Conservation (phyloP, 2,329 filamentous ascomycete species). For the Paraphaeosphaeria minitans region DNA sequence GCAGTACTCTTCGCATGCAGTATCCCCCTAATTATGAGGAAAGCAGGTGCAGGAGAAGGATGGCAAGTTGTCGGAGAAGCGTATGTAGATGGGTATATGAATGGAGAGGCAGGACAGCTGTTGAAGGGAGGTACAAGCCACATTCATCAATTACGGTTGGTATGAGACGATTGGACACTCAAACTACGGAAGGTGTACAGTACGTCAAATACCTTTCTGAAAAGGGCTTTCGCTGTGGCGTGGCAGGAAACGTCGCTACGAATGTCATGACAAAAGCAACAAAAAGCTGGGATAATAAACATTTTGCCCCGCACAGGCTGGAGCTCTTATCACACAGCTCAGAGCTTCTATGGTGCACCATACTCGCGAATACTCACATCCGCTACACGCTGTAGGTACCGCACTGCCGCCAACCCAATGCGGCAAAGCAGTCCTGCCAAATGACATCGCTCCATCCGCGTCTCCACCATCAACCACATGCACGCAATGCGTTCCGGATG, state of each 20-base stretch:
- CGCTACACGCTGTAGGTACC: background rate
- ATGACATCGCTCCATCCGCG: conserved; percentile 14
- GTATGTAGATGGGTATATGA: too few species aligned
- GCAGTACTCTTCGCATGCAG: too few species aligned
- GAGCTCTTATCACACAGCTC: background rate
- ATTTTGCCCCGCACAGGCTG: background rate
- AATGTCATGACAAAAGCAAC: background rate
- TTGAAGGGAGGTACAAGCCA: background rate
- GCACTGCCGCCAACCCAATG: conserved; percentile 1
- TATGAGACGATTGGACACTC: background rate
- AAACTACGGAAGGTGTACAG: background rate
- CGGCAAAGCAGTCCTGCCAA: conserved; percentile 10
- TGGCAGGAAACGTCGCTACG: background rate
- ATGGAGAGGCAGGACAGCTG: too few species aligned
- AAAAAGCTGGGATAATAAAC: background rate
- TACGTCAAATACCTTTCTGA: background rate
- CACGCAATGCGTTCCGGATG: conserved; percentile 1
- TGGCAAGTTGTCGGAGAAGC: too few species aligned
- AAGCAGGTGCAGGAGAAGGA: too few species aligned
- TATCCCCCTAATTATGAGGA: too few species aligned
- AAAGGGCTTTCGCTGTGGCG: background rate
- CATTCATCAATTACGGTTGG: background rate
- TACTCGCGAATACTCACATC: background rate
- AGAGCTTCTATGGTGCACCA: background rate
- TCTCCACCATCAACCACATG: conserved; percentile 14